A percentile compares a stretch with the other conserved stretches of the same genome.
Evolutionary conservation across 176 grass and related monocot genomes (phyloP).

Genomic region (Zizania latifolia): DNA sequence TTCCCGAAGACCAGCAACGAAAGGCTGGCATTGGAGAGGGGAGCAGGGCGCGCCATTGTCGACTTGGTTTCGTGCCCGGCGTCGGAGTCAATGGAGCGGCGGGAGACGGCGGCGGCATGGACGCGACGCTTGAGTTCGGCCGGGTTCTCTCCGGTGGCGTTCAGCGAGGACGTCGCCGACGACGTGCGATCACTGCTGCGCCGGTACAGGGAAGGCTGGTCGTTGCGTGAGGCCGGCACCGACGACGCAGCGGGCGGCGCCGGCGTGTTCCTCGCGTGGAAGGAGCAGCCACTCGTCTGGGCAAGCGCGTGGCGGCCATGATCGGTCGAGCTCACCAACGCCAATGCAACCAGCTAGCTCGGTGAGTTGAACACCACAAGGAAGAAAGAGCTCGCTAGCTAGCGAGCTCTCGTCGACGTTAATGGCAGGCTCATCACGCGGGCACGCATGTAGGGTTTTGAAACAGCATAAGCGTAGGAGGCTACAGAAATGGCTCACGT

Average conservation of each 20-base stretch:
- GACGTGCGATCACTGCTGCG: slow-evolving; percentile 82
- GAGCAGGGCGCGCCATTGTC: slow-evolving; percentile 67
- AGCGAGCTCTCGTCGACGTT: no score
- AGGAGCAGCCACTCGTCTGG: slow-evolving; percentile 94
- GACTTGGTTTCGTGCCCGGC: slow-evolving; percentile 80
- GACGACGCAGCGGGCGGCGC: slow-evolving; percentile 51
- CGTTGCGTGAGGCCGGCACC: slow-evolving; percentile 50
- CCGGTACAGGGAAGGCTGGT: slow-evolving; percentile 87
- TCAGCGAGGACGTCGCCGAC: slow-evolving; percentile 94
- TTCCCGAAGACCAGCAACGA: slow-evolving; percentile 90
- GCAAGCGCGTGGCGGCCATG: slow-evolving; percentile 92
- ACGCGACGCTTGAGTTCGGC: slow-evolving; percentile 51
- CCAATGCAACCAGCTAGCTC: slow-evolving; percentile 27
- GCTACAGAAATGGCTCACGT: slow-evolving; percentile 20
- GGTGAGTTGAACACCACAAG: slow-evolving; percentile 6
- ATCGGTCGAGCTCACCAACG: slow-evolving; percentile 8
- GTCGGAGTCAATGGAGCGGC: slow-evolving; percentile 67
- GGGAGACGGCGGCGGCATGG: slow-evolving; percentile 71
- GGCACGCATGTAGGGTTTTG: slow-evolving; percentile 64
- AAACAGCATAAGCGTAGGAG: slow-evolving; percentile 33
- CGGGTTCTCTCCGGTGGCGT: slow-evolving; percentile 64
- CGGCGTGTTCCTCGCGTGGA: slow-evolving; percentile 82
- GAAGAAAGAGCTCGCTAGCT: slow-evolving; percentile 5
- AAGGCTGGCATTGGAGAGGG: slow-evolving; percentile 70
- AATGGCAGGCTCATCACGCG: no score